phyloP scores from a whole-genome alignment of 331 rosid species.

The Cucumis variabilis region DNA sequence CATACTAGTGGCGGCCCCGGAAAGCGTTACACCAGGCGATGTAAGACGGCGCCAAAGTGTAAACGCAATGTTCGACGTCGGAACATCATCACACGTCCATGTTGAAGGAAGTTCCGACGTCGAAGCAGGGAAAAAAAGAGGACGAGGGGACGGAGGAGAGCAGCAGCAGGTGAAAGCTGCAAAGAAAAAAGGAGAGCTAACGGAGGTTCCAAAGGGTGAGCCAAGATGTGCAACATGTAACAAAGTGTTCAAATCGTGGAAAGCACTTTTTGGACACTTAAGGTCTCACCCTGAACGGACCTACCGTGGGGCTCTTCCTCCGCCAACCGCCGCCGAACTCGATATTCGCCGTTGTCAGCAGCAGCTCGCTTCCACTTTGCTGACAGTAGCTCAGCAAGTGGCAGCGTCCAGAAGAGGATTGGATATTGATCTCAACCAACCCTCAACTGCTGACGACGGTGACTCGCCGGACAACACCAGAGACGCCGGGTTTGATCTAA shows the following conservation, averaged over 20 bases:
- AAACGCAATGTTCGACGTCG: not conserved
- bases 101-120: not conserved
- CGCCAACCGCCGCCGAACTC: slow-evolving; percentile 13
- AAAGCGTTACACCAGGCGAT: not conserved
- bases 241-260: slow-evolving; percentile 30
- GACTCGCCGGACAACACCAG: not conserved
- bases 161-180: slow-evolving; percentile 24
- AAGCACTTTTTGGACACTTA: slow-evolving; percentile 29
- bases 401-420: slow-evolving; percentile 5
- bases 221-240: slow-evolving; percentile 28
- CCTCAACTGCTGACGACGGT: not conserved
- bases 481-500: not conserved
- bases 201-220: slow-evolving; percentile 30
- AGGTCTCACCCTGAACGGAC: slow-evolving; percentile 30
- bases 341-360: not conserved
- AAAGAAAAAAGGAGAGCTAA: slow-evolving; percentile 30
- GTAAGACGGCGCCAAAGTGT: not conserved
- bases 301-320: slow-evolving; percentile 32
- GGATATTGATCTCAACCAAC: slow-evolving; percentile 28
- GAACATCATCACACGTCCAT: not conserved
- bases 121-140: not conserved
- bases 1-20: not conserved
- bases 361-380: slow-evolving; percentile 28
- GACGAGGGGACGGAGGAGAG: not conserved
- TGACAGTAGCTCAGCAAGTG: slow-evolving; percentile 21